A percentile compares a stretch with the other conserved stretches of the same genome.
Conservation (phyloP, 257 asterid species). For the Capsicum baccatum region DNA sequence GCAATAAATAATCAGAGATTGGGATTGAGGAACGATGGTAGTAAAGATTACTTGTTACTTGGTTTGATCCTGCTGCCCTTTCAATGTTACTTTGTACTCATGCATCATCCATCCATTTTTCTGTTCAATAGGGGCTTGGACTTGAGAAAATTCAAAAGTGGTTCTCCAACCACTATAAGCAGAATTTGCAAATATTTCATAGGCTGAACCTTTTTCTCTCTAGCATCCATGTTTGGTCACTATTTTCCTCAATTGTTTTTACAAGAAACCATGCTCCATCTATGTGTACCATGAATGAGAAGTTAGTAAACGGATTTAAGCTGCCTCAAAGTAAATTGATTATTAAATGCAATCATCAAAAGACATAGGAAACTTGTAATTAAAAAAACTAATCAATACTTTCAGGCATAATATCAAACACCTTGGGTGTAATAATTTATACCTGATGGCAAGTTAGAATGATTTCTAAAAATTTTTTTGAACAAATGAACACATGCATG, state of each 20-base stretch:
- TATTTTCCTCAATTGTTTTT: conserved; percentile 38
- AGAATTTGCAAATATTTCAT: conserved; percentile 50
- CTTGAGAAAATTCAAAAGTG: conserved; percentile 55
- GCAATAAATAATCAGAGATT: conserved; percentile 2
- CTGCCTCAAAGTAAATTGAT: conserved; percentile 4
- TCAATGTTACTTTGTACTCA: conserved; percentile 51
- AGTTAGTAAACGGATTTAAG: not conserved
- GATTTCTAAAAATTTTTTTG: too few relatives aligned
- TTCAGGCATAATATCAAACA: too few relatives aligned
- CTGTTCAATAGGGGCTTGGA: conserved; percentile 41
- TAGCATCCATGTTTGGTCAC: conserved; percentile 56
- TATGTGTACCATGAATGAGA: conserved; percentile 39
- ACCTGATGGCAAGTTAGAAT: too few relatives aligned
- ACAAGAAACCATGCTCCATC: conserved; percentile 64
- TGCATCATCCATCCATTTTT: conserved; percentile 65
- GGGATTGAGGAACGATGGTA: not conserved
- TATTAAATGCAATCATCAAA: not conserved
- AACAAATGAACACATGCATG: too few relatives aligned
- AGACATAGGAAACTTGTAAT: not conserved
- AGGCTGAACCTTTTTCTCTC: conserved; percentile 53
- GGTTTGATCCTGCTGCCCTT: conserved; percentile 34
- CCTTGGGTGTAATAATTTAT: too few relatives aligned
- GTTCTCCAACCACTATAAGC: conserved; percentile 61
- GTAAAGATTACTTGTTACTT: conserved; percentile 50
- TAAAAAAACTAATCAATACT: too few relatives aligned